These are phyloP conservation scores for Microbotryum lychnidis-dioicae DNA, from an alignment of 1,284 basidiomycete species.

Conservation along the genomic window DNA sequence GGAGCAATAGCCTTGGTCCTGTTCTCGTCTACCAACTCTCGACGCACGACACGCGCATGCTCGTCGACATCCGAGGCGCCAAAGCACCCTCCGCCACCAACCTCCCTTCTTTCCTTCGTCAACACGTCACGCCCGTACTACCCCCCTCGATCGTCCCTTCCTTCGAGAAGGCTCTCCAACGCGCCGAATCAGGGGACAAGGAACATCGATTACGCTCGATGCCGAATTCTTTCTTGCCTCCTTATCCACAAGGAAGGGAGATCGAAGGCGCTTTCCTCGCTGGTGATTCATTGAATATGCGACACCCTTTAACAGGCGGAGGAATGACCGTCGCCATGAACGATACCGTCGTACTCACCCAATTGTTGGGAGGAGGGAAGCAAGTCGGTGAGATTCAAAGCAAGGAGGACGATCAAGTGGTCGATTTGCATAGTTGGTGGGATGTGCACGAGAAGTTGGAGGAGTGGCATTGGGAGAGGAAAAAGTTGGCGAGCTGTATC, in stretches of 20 bases:
- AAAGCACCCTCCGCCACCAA: slow-evolving; percentile 65
- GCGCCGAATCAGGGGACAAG: slow-evolving; percentile 46
- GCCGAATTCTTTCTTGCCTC: slow-evolving; percentile 92
- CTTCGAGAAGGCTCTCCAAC: slow-evolving; percentile 32
- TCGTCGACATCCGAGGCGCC: slow-evolving; percentile 74
- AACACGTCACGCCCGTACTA: slow-evolving; percentile 67
- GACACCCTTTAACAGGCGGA: slow-evolving; percentile 93
- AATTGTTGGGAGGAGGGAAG: slow-evolving; percentile 47
- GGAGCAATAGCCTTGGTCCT: slow-evolving; percentile 51
- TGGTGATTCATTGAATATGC: slow-evolving; percentile 98
- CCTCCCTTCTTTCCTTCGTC: slow-evolving; percentile 62
- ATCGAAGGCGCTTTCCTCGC: slow-evolving; percentile 72
- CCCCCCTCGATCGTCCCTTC: slow-evolving; percentile 59
- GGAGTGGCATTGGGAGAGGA: slow-evolving; percentile 76
- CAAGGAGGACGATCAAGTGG: slow-evolving; percentile 23
- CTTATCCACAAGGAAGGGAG: slow-evolving; percentile 62
- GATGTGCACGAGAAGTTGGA: slow-evolving; percentile 53
- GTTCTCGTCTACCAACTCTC: slow-evolving; percentile 85
- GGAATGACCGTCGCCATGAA: slow-evolving; percentile 90
- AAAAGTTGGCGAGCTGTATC: slow-evolving; percentile 69
- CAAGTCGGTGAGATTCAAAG: slow-evolving; percentile 9
- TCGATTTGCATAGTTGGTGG: slow-evolving; percentile 53
- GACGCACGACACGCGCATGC: slow-evolving; percentile 69
- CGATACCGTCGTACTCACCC: slow-evolving; percentile 67
- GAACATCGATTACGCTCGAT: slow-evolving; percentile 65